Evolutionary conservation across 106 monocot species (phyloP), one percentile per base, ranked within the genome.

Genomic region (Dendrobium huoshanense): DNA sequence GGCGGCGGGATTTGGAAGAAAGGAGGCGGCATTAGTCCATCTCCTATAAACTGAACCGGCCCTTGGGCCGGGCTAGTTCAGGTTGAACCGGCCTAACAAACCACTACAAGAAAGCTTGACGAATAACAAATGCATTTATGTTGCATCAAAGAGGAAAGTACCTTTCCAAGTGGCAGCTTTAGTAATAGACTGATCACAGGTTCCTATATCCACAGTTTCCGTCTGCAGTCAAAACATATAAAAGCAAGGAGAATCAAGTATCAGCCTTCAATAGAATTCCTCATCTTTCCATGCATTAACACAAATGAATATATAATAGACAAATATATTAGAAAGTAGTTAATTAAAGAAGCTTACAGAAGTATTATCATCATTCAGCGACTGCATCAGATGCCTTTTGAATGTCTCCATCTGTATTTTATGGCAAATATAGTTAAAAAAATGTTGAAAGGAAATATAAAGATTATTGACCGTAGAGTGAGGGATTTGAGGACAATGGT

Each of bases 331-430:
- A 20, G 17, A 1, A 55, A 41, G 22, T 7, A 72, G 37, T 44
- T n/a, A 75, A 80, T 15, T 51, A 27, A 24, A 27, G 41, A 37
- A 83, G 77, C 91, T 90, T 85, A 96, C 96, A 74, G 86, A 83
- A 48, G 82, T 65, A 72, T 87, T 91, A 49, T 95, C 95, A 79
- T 99, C 98, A 85, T 84, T 95, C 80, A 99, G 81, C 73, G 98
- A 95, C 79, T 91, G 82, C 86, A 95, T 91, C 77, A 99, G 80
- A 58, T 99, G 98, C 77, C 80, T 99, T 84, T 93, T 99, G 84
- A 99, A 99, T 81, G 89, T 86, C 83, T 99, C 95, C 86, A 95
- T 78, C 95, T 95, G 83, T 48, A 73, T 55, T 74, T 42, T 43
- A 29, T 70, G 1, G 9, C 43, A 44, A 74, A 41, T 31, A 42